phyloP scores from a whole-genome alignment of 352 stramenopile species.

The Pseudoperonospora humuli region DNA sequence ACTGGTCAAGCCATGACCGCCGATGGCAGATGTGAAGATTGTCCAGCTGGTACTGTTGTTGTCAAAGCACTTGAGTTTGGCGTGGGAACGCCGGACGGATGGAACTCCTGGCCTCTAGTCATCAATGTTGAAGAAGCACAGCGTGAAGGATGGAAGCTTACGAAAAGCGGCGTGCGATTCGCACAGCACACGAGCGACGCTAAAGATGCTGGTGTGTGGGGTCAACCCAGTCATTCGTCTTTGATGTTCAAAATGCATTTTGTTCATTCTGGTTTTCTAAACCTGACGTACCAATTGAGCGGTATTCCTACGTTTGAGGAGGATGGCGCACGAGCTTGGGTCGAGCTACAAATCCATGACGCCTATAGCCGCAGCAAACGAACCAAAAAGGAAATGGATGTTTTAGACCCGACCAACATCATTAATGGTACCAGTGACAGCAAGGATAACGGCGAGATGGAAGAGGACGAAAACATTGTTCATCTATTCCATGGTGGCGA shows the following conservation, averaged over 20 bases:
- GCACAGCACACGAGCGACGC: constrained; percentile 21
- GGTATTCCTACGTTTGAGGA: constrained; percentile 57
- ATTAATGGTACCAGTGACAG: constrained; percentile 7
- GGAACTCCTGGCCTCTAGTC: constrained; percentile 52
- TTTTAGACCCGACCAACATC: constrained; percentile 7
- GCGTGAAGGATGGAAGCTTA: constrained; percentile 54
- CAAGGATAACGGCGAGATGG: background rate
- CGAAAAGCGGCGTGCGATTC: constrained; percentile 50
- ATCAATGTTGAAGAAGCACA: constrained; percentile 34
- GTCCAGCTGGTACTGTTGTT: constrained; percentile 38
- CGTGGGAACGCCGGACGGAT: constrained; percentile 39
- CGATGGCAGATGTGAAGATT: constrained; percentile 30
- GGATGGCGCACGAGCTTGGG: constrained; percentile 53
- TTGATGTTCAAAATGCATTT: constrained; percentile 53
- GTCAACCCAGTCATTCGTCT: constrained; percentile 28
- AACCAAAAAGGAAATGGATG: constrained; percentile 7
- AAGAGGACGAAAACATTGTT: constrained; percentile 26
- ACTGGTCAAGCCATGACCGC: constrained; percentile 23
- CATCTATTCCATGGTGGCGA: constrained; percentile 54
- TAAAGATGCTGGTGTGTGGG: constrained; percentile 16
- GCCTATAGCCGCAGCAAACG: constrained; percentile 10
- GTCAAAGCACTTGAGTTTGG: constrained; percentile 52
- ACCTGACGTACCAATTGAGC: constrained; percentile 58
- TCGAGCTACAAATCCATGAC: constrained; percentile 52
- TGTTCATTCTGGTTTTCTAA: constrained; percentile 40